phyloP scores from a whole-genome alignment of 169 alveolate genomes.

The Plasmodium knowlesi region DNA sequence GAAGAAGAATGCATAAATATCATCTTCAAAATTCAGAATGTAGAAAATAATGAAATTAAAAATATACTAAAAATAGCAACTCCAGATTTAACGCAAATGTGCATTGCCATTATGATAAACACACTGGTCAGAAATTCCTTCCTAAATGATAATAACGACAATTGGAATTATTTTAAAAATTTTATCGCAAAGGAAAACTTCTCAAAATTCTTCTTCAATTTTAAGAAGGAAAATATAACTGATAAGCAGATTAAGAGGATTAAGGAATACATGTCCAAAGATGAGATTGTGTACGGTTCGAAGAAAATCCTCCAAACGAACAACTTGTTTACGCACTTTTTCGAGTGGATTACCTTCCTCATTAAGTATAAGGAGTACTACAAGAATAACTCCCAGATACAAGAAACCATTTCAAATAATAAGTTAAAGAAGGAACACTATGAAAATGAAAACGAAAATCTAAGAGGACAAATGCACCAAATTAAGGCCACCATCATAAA shows the following conservation, averaged over 20 bases:
- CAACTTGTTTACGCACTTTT: conserved; percentile 51
- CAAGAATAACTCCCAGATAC: conserved; percentile 16
- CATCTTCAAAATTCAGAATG: conserved; percentile 70
- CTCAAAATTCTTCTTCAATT: conserved; percentile 52
- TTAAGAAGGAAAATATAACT: conserved; percentile 61
- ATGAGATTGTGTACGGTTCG: conserved; percentile 9
- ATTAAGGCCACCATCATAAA: conserved; percentile 16
- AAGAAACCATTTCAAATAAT: conserved; percentile 13
- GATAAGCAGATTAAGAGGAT: conserved; percentile 62
- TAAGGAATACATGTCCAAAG: conserved; percentile 34
- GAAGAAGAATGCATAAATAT: conserved; percentile 65
- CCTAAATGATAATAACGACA: conserved; percentile 57
- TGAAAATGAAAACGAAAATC: conserved; percentile 42
- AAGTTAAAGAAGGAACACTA: conserved; percentile 37
- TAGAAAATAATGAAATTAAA: conserved; percentile 58
- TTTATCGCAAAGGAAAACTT: conserved; percentile 58
- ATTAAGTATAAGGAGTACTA: conserved; percentile 59
- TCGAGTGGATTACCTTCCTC: conserved; percentile 20
- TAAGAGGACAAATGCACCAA: conserved; percentile 25
- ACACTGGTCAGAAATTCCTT: conserved; percentile 29
- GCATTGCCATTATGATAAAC: conserved; percentile 56
- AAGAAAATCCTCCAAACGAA: conserved; percentile 25
- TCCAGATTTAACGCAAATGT: conserved; percentile 22
- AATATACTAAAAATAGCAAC: conserved; percentile 49
- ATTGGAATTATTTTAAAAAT: conserved; percentile 73